phyloP scores from a whole-genome alignment of 257 asterid species.

The Echium plantagineum region DNA sequence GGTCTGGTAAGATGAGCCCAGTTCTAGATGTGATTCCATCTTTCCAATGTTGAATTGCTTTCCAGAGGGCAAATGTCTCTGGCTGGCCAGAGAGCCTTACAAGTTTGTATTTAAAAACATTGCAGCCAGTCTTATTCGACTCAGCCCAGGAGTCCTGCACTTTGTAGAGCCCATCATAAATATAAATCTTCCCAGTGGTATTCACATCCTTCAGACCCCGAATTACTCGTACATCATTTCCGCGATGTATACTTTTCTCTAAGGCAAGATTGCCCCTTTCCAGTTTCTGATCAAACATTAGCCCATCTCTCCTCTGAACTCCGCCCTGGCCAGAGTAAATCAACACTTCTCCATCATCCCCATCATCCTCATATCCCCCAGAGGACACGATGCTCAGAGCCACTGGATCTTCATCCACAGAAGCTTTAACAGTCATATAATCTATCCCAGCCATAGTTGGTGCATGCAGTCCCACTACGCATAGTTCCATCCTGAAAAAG shows the following conservation, averaged over 20 bases:
- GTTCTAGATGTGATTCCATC: constrained; percentile 48
- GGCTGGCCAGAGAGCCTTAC: constrained; percentile 75
- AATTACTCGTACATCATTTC: constrained; percentile 38
- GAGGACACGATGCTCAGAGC: constrained; percentile 88
- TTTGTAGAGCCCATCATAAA: constrained; percentile 74
- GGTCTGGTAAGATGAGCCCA: constrained; percentile 70
- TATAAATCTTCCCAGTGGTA: constrained; percentile 53
- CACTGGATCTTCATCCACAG: constrained; percentile 69
- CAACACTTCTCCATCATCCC: constrained; percentile 53
- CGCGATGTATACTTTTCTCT: constrained; percentile 34
- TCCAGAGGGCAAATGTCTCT: constrained; percentile 67
- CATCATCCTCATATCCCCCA: constrained; percentile 84
- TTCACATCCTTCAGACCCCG: constrained; percentile 43
- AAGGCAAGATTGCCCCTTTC: constrained; percentile 42
- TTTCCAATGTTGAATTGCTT: constrained; percentile 76
- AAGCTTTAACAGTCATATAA: constrained; percentile 49
- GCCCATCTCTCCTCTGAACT: constrained; percentile 59
- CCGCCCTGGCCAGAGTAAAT: constrained; percentile 88
- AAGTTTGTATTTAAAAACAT: constrained; percentile 70
- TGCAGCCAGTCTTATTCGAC: constrained; percentile 55
- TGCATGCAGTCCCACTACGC: constrained; percentile 70
- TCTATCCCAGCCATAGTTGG: constrained; percentile 95
- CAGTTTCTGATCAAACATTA: constrained; percentile 78
- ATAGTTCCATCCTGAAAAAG: constrained; percentile 81
- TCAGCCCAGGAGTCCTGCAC: constrained; percentile 81